Evolutionary conservation across 2,329 filamentous ascomycete genomes (phyloP).

Genomic region (Thelonectria olida): DNA sequence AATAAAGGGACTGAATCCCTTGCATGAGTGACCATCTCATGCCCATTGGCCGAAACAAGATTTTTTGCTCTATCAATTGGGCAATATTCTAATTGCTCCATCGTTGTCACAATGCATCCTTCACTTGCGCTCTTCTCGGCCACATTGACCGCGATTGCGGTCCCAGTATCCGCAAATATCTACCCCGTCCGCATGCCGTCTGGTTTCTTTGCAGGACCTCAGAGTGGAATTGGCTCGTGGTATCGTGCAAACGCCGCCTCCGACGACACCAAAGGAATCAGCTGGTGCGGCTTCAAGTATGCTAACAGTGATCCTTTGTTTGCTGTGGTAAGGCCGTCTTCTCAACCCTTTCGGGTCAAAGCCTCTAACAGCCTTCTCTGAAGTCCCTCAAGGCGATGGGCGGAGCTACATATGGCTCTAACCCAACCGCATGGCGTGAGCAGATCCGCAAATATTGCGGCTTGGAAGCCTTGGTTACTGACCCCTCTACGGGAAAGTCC

Average conservation of each 20-base stretch:
- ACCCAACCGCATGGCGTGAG: not conserved
- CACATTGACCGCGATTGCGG: not conserved
- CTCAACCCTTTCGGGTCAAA: no score
- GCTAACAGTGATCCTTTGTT: not conserved
- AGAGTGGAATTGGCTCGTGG: slow-evolving; percentile 1
- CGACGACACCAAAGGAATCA: not conserved
- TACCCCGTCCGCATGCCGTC: not conserved
- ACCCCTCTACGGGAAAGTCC: not conserved
- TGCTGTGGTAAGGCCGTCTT: not conserved
- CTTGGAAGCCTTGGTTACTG: not conserved
- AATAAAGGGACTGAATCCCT: no score
- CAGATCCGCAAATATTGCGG: not conserved
- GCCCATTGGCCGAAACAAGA: no score
- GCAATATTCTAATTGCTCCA: no score
- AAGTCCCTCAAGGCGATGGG: not conserved
- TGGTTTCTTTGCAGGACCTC: not conserved
- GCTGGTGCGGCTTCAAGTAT: not conserved
- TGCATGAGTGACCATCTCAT: no score
- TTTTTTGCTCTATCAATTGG: no score
- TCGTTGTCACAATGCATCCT: no score
- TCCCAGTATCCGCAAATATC: not conserved
- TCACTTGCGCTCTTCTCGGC: no score
- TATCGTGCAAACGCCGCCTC: not conserved
- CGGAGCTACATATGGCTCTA: not conserved
- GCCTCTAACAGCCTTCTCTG: not conserved